Base-by-base conservation (phyloP, 345 rosid species). In the Lumnitzera littorea region DNA sequence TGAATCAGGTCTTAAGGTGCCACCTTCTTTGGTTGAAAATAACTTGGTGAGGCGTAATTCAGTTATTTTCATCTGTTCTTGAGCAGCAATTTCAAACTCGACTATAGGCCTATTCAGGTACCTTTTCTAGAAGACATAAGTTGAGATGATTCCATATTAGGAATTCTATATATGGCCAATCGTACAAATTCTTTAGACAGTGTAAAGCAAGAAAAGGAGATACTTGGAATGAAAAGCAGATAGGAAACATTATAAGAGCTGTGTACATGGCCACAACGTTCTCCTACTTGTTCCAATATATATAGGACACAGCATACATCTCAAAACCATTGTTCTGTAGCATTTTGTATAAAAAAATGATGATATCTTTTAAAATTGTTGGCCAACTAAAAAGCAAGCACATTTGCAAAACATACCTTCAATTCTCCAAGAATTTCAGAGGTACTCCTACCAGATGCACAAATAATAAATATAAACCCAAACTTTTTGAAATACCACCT, bases 61-160 rank as follows among this genome's bases (percentile, higher is more conserved):
- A 24, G 77, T 89, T 65, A 94, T 24, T 71, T 90, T 84, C 99
- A 90, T 86, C 70, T 90, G 99, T 74, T 90, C 95, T 64, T 73
- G 78, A 46, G 99, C 96, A 58, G 95, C 97, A 71, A 71, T 76
- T 80, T 90, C 97, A 48, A 90, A 78, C 74, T 94, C 97, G 20
- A 80, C 65, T 51, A 94, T 74, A 13, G 96, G 96, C 74, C 86
- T 82, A 67, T 87, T 94, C 46, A 64, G 58, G 71, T 80, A 90
- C 62, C 99, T 78, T 58, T 70, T 87, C 99, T 92, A 76, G 15
- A 48, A 47, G 51, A 53, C 58, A 51, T 41, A 47, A 36, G 50
- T 31, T 41, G 58, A 43, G 14, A 62, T 52, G 41, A 61, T 50
- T 14, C 52, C 16, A 2, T 14, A 10, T 16, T 13, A 14, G 52